Evolutionary conservation across 2,329 filamentous ascomycete genomes (phyloP), one percentile per base, ranked within the genome.

Genomic region (Colletotrichum musae): DNA sequence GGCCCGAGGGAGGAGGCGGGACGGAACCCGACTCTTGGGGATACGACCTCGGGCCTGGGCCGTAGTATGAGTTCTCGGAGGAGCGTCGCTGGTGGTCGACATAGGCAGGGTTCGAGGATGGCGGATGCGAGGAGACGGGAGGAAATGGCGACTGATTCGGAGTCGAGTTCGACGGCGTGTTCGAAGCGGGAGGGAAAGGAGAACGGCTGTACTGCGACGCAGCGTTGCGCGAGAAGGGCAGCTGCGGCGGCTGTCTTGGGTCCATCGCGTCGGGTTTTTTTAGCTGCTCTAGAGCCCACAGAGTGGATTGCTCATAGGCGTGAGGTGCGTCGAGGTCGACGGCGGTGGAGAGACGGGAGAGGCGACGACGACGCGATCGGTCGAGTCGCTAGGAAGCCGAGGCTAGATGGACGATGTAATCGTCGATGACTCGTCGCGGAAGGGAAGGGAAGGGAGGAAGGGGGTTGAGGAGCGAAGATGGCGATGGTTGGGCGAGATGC

Each of bases 51-150:
- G 79, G 75, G 18, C 72, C 72, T 56, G 79, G 75, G n/a, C 79
- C 70, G 70, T 82, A 81, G 72, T 80, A 85, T 56, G 78, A 75
- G n/a, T 82, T 79, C 72, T 85, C 84, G 72, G 83, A 83, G 24
- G 80, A 79, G 71, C 80, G 80, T 71, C 81, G 80, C 68, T 77
- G 76, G 67, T 77, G 77, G 68, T 74, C 73, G 65, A 73, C 74
- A 74, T 80, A 79, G 64, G 77, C 74, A 73, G 74, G 68, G 64
- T 70, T 70, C 53, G 71, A 67, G 12, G 61, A 16, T 52, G 67
- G 60, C 13, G 67, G 70, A 21, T 60, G 70, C 41, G 70, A 64
- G 26, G 64, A 50, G 36, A 61, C 53, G 24, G 67, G 61, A 18
- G 73, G 63, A 56, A 72, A 71, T n/a, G 71, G 64, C 58, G 71